Evolutionary conservation across 768 basidiomycete species (phyloP).

Genomic region (Lentinula sp.): DNA sequence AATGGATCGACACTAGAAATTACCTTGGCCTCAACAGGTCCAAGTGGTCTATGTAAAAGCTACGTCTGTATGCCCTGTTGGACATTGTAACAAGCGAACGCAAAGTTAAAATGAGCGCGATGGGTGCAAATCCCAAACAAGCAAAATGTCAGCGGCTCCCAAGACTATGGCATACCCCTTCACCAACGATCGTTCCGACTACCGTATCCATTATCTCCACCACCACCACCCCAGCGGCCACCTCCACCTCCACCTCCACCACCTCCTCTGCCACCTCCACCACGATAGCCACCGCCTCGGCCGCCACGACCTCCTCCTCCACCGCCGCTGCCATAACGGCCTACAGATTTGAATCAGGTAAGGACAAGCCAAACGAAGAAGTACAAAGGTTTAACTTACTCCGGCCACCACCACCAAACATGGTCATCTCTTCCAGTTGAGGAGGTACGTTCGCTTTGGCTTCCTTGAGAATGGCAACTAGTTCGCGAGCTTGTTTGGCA

Average conservation of each 20-base stretch:
- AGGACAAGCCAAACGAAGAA: background rate
- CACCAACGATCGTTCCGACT: constrained; percentile 6
- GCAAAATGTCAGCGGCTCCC: background rate
- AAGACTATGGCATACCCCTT: background rate
- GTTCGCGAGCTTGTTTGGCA: constrained; percentile 89
- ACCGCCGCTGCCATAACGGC: background rate
- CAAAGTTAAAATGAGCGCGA: background rate
- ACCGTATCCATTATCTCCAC: constrained; percentile 5
- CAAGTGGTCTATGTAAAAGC: background rate
- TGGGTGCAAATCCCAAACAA: background rate
- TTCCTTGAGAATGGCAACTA: constrained; percentile 80
- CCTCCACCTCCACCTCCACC: background rate
- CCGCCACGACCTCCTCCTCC: constrained; percentile 1
- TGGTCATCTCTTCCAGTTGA: constrained; percentile 59
- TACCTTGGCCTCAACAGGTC: background rate
- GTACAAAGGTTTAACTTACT: background rate
- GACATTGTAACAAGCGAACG: background rate
- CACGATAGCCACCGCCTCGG: constrained; percentile 1
- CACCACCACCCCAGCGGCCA: background rate
- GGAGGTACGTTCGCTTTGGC: constrained; percentile 83
- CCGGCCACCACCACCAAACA: constrained; percentile 5
- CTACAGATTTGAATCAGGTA: background rate
- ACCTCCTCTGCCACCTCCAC: background rate
- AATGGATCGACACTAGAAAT: background rate
- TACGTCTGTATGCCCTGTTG: background rate